A percentile compares a stretch with the other conserved stretches of the same genome.
Conservation (phyloP, 129 eudicot genomes). For the Calendula officinalis region DNA sequence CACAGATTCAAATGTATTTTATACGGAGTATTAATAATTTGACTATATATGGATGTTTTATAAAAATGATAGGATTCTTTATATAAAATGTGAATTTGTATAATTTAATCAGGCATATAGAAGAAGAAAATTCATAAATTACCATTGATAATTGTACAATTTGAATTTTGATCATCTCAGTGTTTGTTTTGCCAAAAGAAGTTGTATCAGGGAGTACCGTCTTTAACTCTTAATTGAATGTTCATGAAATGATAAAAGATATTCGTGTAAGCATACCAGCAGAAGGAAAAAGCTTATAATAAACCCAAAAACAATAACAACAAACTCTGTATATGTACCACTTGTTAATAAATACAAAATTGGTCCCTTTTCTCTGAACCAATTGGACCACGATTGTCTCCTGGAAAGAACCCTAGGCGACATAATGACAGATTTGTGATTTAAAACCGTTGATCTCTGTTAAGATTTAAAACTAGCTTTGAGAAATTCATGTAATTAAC, state of each 20-base stretch:
- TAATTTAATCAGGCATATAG: neutral
- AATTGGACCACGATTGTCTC: constrained; percentile 27
- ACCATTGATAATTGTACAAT: neutral
- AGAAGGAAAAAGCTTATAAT: constrained; percentile 8
- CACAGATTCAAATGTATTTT: neutral
- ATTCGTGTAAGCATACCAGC: neutral
- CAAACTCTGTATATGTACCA: constrained; percentile 18
- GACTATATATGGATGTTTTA: neutral
- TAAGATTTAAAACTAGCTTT: constrained; percentile 10
- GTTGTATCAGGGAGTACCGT: neutral
- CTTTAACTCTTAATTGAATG: neutral
- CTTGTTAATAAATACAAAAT: constrained; percentile 23
- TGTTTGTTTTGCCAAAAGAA: constrained; percentile 16
- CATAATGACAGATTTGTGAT: no score
- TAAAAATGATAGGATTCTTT: no score
- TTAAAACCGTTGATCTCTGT: constrained; percentile 1
- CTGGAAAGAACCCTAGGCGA: constrained; percentile 17
- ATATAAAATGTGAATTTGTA: neutral
- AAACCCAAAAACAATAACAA: constrained; percentile 21
- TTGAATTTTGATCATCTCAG: constrained; percentile 9
- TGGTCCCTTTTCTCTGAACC: constrained; percentile 24
- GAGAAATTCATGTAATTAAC: neutral
- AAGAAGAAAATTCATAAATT: constrained; percentile 8
- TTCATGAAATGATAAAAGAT: constrained; percentile 15
- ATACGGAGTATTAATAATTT: neutral